Base-by-base conservation (phyloP, 495 filamentous ascomycete genomes). In the Daldinia bambusicola region DNA sequence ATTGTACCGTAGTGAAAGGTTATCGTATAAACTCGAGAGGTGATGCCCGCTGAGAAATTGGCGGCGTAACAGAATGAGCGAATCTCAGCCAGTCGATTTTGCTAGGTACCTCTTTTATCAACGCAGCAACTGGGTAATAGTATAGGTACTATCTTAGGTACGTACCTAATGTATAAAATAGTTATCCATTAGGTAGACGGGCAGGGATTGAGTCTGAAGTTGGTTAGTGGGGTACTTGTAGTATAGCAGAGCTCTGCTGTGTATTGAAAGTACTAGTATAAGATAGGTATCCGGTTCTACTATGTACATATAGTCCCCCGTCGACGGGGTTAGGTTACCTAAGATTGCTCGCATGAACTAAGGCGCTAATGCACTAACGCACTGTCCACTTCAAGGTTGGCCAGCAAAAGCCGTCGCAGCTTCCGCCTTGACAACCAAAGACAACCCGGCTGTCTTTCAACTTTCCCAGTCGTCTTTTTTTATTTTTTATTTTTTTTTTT, bases 11-110 rank as follows among this genome's bases (percentile, higher is more conserved):
- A 56, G 30, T 9, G 48, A 13, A n/a, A 45, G 26, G 22, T 5
- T 62, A n/a, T 45, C 1, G 26, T 22, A n/a, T 26, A 55, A 45
- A 38, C 40, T 32, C 9, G 13, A 30, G 31, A 26, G 22, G 2
- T 53, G 26, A 53, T 32, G 26, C n/a, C n/a, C n/a, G n/a, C 12
- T 32, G 50, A 32, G 50, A 53, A 16, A 14, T 53, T 65, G 32
- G 18, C 20, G 4, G 8, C 61, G 50, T 48, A 57, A 57, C 7
- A 62, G 26, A 50, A 37, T 34, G 31, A 14, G 22, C n/a, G 55
- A 61, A 30, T 52, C 36, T 61, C 50, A 68, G 64, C 69, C 60
- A 60, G 22, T 72, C 30, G 30, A 71, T 67, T 62, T 32, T 31
- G 26, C 26, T 1, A 26, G 26, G 20, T 22, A n/a, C n/a, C 55